These are phyloP conservation scores for Kwoniella shivajii DNA, from an alignment of 1,284 basidiomycete genomes.

Conservation along the genomic window DNA sequence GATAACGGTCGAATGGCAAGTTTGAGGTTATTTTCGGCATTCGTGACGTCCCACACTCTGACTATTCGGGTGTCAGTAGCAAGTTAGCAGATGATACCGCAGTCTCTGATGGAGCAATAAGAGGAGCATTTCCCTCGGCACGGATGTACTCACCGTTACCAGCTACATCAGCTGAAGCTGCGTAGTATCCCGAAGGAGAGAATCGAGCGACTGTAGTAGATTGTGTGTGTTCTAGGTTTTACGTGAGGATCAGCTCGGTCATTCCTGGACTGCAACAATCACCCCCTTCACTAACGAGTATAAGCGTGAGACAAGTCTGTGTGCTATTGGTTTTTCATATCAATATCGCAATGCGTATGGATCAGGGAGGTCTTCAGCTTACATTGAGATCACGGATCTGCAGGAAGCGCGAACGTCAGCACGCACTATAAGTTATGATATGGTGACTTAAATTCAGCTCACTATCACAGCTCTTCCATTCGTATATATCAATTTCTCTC, in stretches of 20 bases:
- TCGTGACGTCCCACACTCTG: conserved; percentile 89
- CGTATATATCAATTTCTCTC: conserved; percentile 82
- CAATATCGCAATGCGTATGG: background rate
- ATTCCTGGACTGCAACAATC: no score
- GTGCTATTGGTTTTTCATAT: conserved; percentile 23
- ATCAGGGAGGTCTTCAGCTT: background rate
- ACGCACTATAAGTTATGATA: background rate
- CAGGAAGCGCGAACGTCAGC: conserved; percentile 18
- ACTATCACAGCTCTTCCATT: conserved; percentile 85
- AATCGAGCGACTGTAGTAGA: conserved; percentile 86
- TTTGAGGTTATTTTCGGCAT: conserved; percentile 82
- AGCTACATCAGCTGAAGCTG: conserved; percentile 79
- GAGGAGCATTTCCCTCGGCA: no score
- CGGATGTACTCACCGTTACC: conserved; percentile 66
- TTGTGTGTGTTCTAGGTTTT: conserved; percentile 69
- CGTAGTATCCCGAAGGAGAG: conserved; percentile 93
- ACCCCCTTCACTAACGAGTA: conserved; percentile 49
- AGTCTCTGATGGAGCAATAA: background rate
- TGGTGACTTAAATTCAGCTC: conserved; percentile 48
- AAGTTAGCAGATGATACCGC: background rate
- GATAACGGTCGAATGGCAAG: conserved; percentile 79
- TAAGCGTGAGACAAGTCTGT: conserved; percentile 47
- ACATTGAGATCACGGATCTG: conserved; percentile 68
- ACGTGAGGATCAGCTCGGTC: conserved; percentile 12
- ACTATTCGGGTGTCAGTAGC: conserved; percentile 58